Evolutionary conservation across 1,284 basidiomycete species (phyloP).

Genomic region (Schizophyllum commune): DNA sequence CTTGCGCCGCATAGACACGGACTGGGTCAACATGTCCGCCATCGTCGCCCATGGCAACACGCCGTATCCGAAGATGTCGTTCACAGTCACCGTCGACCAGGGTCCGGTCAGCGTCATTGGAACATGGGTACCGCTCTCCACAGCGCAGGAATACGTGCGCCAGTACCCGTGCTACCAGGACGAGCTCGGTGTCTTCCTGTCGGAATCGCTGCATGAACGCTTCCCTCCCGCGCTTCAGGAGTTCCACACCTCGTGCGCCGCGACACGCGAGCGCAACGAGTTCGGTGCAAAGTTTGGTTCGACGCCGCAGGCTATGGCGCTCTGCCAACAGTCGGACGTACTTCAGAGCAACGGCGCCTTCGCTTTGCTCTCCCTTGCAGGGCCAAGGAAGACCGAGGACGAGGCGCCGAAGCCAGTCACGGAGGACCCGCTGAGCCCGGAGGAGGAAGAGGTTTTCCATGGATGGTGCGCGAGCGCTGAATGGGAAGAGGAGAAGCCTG

Average conservation of each 20-base stretch:
- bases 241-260: conserved; percentile 38
- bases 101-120: conserved; percentile 47
- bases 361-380: conserved; percentile 4
- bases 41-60: conserved; percentile 39
- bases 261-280: conserved; percentile 36
- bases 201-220: conserved; percentile 46
- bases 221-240: conserved; percentile 53
- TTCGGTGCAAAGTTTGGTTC: conserved; percentile 52
- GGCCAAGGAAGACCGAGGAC: background rate
- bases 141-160: conserved; percentile 42
- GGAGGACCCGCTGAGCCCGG: conserved; percentile 54
- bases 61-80: conserved; percentile 23
- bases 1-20: conserved; percentile 63
- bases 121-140: conserved; percentile 56
- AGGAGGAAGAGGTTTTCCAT: conserved; percentile 62
- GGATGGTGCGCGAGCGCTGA: conserved; percentile 51
- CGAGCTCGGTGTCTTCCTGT: conserved; percentile 36
- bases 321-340: conserved; percentile 12
- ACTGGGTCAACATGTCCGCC: conserved; percentile 62
- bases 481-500: conserved; percentile 36
- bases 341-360: conserved; percentile 5
- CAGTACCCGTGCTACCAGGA: conserved; percentile 31
- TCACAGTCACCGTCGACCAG: conserved; percentile 33
- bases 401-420: conserved; percentile 14
- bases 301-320: conserved; percentile 33